phyloP scores from a whole-genome alignment of 352 stramenopile genomes.

The Phytophthora hybrid region DNA sequence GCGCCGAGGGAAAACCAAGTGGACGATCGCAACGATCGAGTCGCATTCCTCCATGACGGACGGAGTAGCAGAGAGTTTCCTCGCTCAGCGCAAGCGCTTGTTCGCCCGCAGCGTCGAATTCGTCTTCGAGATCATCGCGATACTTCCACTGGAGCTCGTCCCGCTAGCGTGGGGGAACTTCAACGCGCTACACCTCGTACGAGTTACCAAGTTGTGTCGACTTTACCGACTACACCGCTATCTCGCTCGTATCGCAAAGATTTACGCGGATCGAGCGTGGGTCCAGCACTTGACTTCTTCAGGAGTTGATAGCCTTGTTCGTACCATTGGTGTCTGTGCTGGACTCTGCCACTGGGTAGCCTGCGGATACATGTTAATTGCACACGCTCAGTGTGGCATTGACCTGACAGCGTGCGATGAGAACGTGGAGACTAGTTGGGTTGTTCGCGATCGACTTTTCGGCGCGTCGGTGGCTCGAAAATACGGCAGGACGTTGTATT shows the following conservation, averaged over 20 bases:
- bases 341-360: conserved; percentile 63
- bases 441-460: conserved; percentile 59
- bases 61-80: not conserved
- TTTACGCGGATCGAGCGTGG: conserved; percentile 54
- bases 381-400: conserved; percentile 59
- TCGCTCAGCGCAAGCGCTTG: conserved; percentile 22
- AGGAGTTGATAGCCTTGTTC: conserved; percentile 57
- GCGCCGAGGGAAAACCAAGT: conserved; percentile 34
- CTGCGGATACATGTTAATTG: conserved; percentile 77
- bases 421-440: conserved; percentile 61
- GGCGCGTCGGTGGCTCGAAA: conserved; percentile 53
- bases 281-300: conserved; percentile 63
- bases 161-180: conserved; percentile 36
- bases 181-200: conserved; percentile 66
- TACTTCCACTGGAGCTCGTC: conserved; percentile 63
- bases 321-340: conserved; percentile 45
- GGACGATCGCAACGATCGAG: conserved; percentile 58
- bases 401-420: conserved; percentile 49
- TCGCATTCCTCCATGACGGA: conserved; percentile 16
- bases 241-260: conserved; percentile 49
- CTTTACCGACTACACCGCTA: conserved; percentile 52
- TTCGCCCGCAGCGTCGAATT: conserved; percentile 40
- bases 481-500: conserved; percentile 68
- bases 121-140: conserved; percentile 55
- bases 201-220: conserved; percentile 67